phyloP scores from a whole-genome alignment of 1,284 basidiomycete genomes.

The Pseudozyma pruni region DNA sequence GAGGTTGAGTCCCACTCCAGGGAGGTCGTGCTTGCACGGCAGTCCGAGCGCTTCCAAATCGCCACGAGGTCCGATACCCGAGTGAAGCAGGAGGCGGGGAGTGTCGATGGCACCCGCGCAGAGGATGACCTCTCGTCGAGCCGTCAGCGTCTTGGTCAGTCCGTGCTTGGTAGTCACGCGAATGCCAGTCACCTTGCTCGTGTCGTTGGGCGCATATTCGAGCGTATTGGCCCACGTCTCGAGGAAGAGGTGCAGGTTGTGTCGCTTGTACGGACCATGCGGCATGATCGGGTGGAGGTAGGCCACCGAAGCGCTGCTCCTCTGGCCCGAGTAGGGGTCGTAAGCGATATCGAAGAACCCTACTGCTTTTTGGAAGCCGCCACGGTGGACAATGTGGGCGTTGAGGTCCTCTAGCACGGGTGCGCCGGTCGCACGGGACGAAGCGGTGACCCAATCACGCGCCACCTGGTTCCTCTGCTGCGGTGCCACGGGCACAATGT shows the following conservation, averaged over 20 bases:
- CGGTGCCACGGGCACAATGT: slow-evolving; percentile 66
- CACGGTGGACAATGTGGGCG: slow-evolving; percentile 62
- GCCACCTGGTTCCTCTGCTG: slow-evolving; percentile 68
- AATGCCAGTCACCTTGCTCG: slow-evolving; percentile 55
- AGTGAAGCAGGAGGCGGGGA: slow-evolving; percentile 72
- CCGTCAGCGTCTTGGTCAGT: slow-evolving; percentile 56
- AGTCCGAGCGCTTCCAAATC: slow-evolving; percentile 70
- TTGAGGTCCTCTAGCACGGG: slow-evolving; percentile 66
- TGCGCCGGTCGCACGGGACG: slow-evolving; percentile 57
- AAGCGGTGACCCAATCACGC: slow-evolving; percentile 65
- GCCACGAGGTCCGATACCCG: slow-evolving; percentile 71
- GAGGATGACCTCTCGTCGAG: slow-evolving; percentile 63
- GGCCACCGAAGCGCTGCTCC: slow-evolving; percentile 65
- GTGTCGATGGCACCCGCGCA: slow-evolving; percentile 69
- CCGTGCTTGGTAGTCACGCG: slow-evolving; percentile 58
- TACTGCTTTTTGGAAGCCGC: slow-evolving; percentile 62
- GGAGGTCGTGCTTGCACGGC: slow-evolving; percentile 69
- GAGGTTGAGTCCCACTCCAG: slow-evolving; percentile 72
- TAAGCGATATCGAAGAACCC: slow-evolving; percentile 68
- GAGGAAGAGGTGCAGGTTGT: slow-evolving; percentile 68
- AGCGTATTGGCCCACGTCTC: slow-evolving; percentile 67
- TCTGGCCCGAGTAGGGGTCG: slow-evolving; percentile 65
- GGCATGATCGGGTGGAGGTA: slow-evolving; percentile 69
- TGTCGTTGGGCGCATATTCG: slow-evolving; percentile 48
- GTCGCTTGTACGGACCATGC: slow-evolving; percentile 58